These are phyloP conservation scores for Boletus calvinii DNA, from an alignment of 1,284 basidiomycete genomes.

Conservation along the genomic window DNA sequence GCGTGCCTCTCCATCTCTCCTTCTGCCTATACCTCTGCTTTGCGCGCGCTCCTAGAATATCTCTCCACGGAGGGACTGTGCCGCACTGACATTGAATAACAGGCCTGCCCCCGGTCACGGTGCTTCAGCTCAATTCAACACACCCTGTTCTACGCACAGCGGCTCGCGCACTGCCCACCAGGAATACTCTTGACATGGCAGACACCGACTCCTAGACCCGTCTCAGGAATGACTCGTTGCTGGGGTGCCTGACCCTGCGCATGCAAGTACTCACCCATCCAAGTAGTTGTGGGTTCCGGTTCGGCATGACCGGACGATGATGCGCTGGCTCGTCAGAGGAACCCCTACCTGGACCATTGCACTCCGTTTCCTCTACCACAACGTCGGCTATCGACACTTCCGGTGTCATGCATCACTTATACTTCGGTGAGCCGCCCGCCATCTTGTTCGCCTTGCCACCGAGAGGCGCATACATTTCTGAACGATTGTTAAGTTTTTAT, in stretches of 20 bases:
- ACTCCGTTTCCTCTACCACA: not conserved
- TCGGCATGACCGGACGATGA: not conserved
- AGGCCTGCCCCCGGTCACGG: no score
- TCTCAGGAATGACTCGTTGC: not conserved
- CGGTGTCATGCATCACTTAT: not conserved
- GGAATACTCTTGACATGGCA: not conserved
- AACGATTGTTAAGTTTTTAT: not conserved
- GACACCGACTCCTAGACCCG: no score
- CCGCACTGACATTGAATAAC: not conserved
- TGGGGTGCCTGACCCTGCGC: not conserved
- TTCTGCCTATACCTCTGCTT: no score
- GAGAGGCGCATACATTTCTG: not conserved
- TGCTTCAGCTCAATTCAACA: not conserved
- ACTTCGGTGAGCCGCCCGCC: not conserved
- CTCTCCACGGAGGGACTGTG: constrained; percentile 1
- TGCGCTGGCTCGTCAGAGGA: not conserved
- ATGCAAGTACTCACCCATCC: no score
- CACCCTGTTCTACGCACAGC: not conserved
- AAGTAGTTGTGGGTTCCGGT: not conserved
- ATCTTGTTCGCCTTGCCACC: not conserved
- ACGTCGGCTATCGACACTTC: not conserved
- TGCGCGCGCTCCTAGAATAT: no score
- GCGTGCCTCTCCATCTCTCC: no score
- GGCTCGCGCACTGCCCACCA: not conserved
- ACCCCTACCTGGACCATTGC: not conserved